phyloP scores from a whole-genome alignment of 495 filamentous ascomycete species.

The Penicillium arizonense region DNA sequence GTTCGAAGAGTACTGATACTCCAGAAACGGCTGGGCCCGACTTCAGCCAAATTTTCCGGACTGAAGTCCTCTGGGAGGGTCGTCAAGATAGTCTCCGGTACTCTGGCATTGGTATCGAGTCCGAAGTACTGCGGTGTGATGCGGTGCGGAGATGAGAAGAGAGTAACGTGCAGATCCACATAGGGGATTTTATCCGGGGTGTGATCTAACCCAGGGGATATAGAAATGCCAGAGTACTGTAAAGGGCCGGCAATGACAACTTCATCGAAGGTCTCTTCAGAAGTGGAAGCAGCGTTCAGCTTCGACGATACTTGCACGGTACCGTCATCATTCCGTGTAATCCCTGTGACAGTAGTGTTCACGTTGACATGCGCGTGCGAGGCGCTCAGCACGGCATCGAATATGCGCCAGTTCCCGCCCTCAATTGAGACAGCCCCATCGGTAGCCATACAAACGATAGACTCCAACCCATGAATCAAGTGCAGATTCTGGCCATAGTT shows the following conservation, averaged over 20 bases:
- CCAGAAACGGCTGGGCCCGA: slow-evolving; percentile 76
- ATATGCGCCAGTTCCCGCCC: slow-evolving; percentile 96
- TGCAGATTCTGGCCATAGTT: slow-evolving; percentile 92
- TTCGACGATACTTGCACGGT: slow-evolving; percentile 53
- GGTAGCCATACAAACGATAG: slow-evolving; percentile 92
- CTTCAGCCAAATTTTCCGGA: slow-evolving; percentile 50
- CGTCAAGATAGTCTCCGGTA: slow-evolving; percentile 77
- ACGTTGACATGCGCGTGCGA: slow-evolving; percentile 60
- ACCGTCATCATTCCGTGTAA: slow-evolving; percentile 47
- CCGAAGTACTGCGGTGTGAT: slow-evolving; percentile 71
- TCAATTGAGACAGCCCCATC: slow-evolving; percentile 76
- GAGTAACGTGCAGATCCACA: slow-evolving; percentile 79
- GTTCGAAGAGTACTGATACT: slow-evolving; percentile 75
- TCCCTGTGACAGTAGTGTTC: slow-evolving; percentile 67
- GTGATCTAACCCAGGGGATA: slow-evolving; percentile 49
- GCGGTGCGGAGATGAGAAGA: slow-evolving; percentile 73
- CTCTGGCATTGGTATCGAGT: slow-evolving; percentile 41
- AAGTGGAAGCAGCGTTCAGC: slow-evolving; percentile 19
- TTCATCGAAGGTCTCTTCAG: slow-evolving; percentile 61
- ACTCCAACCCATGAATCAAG: slow-evolving; percentile 83
- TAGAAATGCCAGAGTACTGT: slow-evolving; percentile 69
- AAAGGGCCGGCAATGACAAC: slow-evolving; percentile 77
- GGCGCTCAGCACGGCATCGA: slow-evolving; percentile 70
- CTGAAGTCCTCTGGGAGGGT: slow-evolving; percentile 65
- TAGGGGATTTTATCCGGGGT: slow-evolving; percentile 75